These are phyloP conservation scores for Microcos paniculata DNA, from an alignment of 345 rosid genomes.

Conservation along the genomic window DNA sequence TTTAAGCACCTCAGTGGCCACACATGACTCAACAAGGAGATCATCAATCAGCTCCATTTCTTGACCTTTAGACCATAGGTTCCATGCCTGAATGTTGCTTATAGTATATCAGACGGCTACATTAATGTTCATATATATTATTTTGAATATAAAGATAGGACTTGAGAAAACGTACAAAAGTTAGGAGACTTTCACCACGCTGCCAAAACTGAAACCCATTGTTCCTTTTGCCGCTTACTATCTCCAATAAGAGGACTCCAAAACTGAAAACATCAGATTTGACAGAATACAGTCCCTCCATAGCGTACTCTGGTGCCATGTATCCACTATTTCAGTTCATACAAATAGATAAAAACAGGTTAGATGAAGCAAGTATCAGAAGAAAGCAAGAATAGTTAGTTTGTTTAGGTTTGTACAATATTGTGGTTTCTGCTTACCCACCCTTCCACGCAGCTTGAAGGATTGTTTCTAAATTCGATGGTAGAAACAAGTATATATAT, in stretches of 20 bases:
- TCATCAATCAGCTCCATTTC: conserved; percentile 52
- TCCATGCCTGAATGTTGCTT: conserved; percentile 47
- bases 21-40: conserved; percentile 26
- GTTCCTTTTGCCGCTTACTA: conserved; percentile 34
- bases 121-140: not conserved
- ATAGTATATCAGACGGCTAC: not conserved
- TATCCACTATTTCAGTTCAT: conserved; percentile 25
- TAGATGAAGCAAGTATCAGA: not conserved
- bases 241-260: conserved; percentile 42
- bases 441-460: no score
- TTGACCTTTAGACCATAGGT: conserved; percentile 48
- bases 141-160: not conserved
- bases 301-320: conserved; percentile 42
- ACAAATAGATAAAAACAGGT: not conserved
- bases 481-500: no score
- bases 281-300: conserved; percentile 35
- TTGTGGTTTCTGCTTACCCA: no score
- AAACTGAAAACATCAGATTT: conserved; percentile 47
- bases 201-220: conserved; percentile 20
- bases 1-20: conserved; percentile 42
- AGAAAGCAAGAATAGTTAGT: no score
- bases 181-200: conserved; percentile 21
- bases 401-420: no score
- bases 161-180: conserved; percentile 26
- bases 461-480: no score